Percentiles rank a stretch among this genome's conserved stretches.
These are phyloP conservation scores for Trypanosomatidae sp. DNA, from an alignment of 208 protist genomes.

Conservation along the genomic window DNA sequence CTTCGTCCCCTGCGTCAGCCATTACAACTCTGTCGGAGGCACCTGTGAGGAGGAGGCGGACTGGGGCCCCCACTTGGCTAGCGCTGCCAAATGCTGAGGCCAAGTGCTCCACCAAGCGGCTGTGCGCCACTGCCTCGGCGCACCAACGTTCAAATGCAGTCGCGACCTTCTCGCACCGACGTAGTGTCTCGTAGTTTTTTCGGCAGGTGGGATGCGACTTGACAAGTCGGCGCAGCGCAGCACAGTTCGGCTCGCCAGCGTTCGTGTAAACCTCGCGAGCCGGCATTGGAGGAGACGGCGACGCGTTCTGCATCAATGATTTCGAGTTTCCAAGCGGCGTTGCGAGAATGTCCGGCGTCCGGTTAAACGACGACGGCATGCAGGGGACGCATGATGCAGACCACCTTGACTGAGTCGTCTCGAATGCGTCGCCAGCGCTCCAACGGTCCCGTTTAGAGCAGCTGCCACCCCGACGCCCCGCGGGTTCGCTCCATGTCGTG, in stretches of 20 bases:
- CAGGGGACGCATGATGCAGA: neutral
- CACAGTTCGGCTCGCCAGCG: constrained; percentile 1
- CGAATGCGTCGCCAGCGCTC: neutral
- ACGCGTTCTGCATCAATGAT: neutral
- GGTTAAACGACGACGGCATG: neutral
- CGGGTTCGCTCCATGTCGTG: neutral
- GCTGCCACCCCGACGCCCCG: neutral
- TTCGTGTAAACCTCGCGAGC: neutral
- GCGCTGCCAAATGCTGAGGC: constrained; percentile 1
- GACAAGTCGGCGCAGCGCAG: constrained; percentile 34
- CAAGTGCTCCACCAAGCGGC: constrained; percentile 28
- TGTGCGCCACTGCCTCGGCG: constrained; percentile 34
- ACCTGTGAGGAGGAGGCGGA: constrained; percentile 4
- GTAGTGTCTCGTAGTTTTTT: constrained; percentile 44
- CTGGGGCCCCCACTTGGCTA: neutral
- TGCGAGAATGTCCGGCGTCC: neutral
- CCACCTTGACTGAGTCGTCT: neutral
- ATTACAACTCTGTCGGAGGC: neutral
- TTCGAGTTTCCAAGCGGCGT: neutral
- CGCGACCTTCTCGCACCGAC: constrained; percentile 22
- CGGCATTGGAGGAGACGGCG: neutral
- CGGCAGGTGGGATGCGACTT: constrained; percentile 31
- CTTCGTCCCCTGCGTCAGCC: neutral
- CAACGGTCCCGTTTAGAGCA: neutral
- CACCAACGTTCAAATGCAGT: constrained; percentile 36